Evolutionary conservation across 1,139 yeast genomes (phyloP), one percentile per base, ranked within the genome.

Genomic region (Spencermartinsiella ligniputridi): DNA sequence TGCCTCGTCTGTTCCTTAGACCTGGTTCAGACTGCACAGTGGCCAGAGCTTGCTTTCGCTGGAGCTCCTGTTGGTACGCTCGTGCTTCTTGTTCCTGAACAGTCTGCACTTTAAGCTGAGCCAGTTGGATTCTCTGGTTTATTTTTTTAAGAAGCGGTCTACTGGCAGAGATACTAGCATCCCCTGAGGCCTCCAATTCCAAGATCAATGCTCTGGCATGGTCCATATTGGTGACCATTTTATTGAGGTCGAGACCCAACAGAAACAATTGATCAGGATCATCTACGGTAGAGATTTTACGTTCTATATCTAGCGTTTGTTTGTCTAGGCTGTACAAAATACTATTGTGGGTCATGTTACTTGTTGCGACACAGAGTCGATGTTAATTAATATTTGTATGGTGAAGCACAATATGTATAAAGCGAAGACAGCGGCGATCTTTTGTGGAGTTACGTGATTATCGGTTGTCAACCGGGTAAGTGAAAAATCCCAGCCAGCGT

Each of bases 181-280:
- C 32, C 3, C 32, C 35, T 27, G 18, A 12, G 4, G 40, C 25
- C 35, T 56, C 60, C 13, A 54, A 45, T 30, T 54, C 56, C 29
- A 55, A 42, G 20, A 57, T 39, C 3, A 48, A 41, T 39, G 56
- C 47, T 34, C 61, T 45, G 5, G 54, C 58, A 22, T 48, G 46
- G 45, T 56, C 58, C 48, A 55, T 50, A 40, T 55, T 57, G 32
- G 46, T 47, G 11, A 43, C 33, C 15, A 56, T 44, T 40, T 55
- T 56, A 36, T 54, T 50, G 13, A 55, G 46, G 36, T 51, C 49
- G 27, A 56, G 45, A 18, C 54, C 50, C 12, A 48, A 46, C 30
- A 56, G 37, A 35, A 55, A 57, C 37, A 49, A 49, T 22, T 51
- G 53, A 37, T 52, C 53, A 6, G 32, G 33, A 17, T 37, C 40